Base-by-base conservation (phyloP, 1,284 basidiomycete species). In the Malassezia sympodialis region DNA sequence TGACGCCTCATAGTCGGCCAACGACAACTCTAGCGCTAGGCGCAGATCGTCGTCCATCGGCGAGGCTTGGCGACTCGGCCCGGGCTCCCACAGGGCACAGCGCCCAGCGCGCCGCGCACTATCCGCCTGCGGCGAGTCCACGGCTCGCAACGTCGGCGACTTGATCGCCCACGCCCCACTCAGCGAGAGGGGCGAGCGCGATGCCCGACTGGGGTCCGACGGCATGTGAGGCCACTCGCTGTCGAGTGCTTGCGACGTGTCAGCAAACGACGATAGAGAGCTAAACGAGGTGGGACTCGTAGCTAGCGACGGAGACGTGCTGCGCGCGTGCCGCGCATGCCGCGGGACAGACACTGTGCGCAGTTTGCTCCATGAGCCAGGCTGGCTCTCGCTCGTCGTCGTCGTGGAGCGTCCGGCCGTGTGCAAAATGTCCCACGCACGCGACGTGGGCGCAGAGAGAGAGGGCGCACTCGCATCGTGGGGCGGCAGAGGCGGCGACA, bases 401-500 rank as follows among this genome's bases (percentile, higher is more conserved):
- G 48, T 30, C 14, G 51, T 21, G n/a, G 37, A 47, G 12, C 44
- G 30, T 2, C 60, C 63, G 0, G 66, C 66, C 24, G 58, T 52
- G 10, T 54, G 51, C n/a, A 71, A 42, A 35, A 71, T 73, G 28
- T 67, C 64, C 69, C 67, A 69, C 6, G 67, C 70, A 12, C 70
- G 61, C 2, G 63, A 61, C 1, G 67, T 58, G 30, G 61, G 34
- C 31, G 40, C 39, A n/a, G 43, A 27, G 7, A 37, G 42, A 5
- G 19, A 1, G 8, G 35, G n/a, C 8, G 23, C 26, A 21, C 10
- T n/a, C 24, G 15, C 28, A 30, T 28, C 43, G 43, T 21, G 43
- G 14, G 28, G 28, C 7, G 41, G 41, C 27, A 49, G 34, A 2
- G 32, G 24, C 12, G 46, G 46, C 32, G 46, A 49, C 7, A 49